phyloP scores from a whole-genome alignment of 129 eudicot genomes.

The Chrysanthemum lavandulifolium region DNA sequence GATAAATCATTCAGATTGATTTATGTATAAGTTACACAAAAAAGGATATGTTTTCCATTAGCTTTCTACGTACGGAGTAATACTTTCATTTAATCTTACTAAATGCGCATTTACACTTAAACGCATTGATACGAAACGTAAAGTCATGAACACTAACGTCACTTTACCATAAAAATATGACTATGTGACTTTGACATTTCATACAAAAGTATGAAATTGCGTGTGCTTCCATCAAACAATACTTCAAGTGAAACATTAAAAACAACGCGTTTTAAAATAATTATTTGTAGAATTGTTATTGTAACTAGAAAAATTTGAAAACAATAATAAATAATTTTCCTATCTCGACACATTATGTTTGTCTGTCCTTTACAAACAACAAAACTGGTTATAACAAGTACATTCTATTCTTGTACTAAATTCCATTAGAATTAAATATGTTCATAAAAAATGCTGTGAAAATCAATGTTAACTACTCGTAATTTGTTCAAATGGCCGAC shows the following conservation, averaged over 20 bases:
- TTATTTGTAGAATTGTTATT: neutral
- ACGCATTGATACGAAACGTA: neutral
- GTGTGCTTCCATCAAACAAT: conserved; percentile 1
- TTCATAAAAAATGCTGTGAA: too few species aligned
- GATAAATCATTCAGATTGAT: neutral
- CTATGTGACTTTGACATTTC: conserved; percentile 3
- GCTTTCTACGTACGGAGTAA: neutral
- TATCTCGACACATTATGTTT: too few species aligned
- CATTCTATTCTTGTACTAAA: too few species aligned
- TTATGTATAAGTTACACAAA: neutral
- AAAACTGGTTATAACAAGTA: too few species aligned
- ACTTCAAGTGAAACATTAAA: neutral
- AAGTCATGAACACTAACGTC: neutral
- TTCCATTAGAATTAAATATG: too few species aligned
- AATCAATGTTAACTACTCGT: too few species aligned
- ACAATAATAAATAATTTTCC: too few species aligned
- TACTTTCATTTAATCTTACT: neutral
- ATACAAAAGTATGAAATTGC: neutral
- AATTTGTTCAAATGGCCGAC: too few species aligned
- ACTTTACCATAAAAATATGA: neutral
- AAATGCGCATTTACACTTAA: neutral
- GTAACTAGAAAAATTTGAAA: too few species aligned
- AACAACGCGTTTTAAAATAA: neutral
- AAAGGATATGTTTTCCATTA: neutral
- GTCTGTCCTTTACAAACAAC: too few species aligned